phyloP scores from a whole-genome alignment of 345 rosid species.

The Eucalyptus urophylla region DNA sequence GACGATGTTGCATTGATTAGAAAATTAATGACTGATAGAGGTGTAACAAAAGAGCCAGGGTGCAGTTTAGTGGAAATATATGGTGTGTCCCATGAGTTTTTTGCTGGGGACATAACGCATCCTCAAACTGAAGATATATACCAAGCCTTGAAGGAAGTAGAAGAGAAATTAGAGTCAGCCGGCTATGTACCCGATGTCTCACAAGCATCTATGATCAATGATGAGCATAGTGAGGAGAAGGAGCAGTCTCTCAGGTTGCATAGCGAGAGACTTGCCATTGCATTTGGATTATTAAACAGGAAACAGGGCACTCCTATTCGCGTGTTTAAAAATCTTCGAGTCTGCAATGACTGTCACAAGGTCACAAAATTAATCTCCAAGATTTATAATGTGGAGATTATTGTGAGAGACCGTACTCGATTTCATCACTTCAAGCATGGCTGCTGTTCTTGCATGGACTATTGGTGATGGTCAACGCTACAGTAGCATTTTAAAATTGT shows the following conservation, averaged over 20 bases:
- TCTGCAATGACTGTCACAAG: constrained; percentile 67
- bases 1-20: constrained; percentile 60
- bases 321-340: constrained; percentile 65
- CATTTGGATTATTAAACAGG: constrained; percentile 52
- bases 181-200: constrained; percentile 46
- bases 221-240: constrained; percentile 26
- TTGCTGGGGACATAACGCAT: constrained; percentile 76
- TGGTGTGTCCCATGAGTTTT: constrained; percentile 62
- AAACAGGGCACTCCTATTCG: constrained; percentile 54
- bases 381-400: constrained; percentile 48
- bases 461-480: constrained; percentile 27
- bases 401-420: constrained; percentile 63
- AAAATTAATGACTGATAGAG: constrained; percentile 58
- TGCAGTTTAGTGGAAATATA: constrained; percentile 75
- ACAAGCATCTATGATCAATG: constrained; percentile 46
- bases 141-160: constrained; percentile 34
- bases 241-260: constrained; percentile 45
- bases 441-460: constrained; percentile 62
- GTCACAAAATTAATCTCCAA: constrained; percentile 56
- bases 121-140: constrained; percentile 52
- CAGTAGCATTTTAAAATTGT: neutral
- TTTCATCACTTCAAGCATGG: constrained; percentile 77
- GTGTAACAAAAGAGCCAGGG: constrained; percentile 67
- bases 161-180: constrained; percentile 21
- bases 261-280: constrained; percentile 80